phyloP scores from a whole-genome alignment of 1,284 basidiomycete genomes.

The Sporisorium iseilematis-ciliati region DNA sequence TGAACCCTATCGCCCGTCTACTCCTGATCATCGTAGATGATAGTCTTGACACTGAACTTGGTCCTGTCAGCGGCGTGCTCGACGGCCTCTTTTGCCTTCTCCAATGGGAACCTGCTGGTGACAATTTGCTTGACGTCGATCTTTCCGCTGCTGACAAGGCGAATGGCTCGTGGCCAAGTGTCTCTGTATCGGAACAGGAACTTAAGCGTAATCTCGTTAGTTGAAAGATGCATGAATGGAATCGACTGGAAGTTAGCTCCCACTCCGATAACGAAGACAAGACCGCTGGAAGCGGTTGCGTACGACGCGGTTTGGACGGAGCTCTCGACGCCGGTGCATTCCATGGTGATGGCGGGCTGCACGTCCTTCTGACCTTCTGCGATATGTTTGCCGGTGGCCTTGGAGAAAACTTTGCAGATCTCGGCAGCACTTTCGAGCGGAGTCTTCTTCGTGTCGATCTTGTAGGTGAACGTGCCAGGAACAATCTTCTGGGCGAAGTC shows the following conservation, averaged over 20 bases:
- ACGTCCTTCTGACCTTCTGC: conserved; percentile 42
- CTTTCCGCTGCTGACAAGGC: conserved; percentile 81
- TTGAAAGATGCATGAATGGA: conserved; percentile 73
- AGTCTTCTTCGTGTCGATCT: conserved; percentile 40
- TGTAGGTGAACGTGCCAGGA: conserved; percentile 71
- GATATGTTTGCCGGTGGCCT: conserved; percentile 44
- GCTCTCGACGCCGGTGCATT: conserved; percentile 88
- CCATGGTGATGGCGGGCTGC: conserved; percentile 71
- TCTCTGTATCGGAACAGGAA: conserved; percentile 71
- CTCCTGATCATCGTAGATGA: conserved; percentile 60
- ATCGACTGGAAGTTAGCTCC: conserved; percentile 69
- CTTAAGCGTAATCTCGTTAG: conserved; percentile 74
- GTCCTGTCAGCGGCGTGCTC: conserved; percentile 79
- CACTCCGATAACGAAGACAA: conserved; percentile 74
- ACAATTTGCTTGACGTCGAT: conserved; percentile 89
- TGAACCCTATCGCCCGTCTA: not conserved
- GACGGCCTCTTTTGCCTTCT: conserved; percentile 83
- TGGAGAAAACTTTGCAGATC: conserved; percentile 59
- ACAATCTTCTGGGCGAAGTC: conserved; percentile 73
- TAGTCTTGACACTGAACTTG: conserved; percentile 61
- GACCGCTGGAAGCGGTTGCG: conserved; percentile 72
- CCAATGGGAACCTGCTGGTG: conserved; percentile 83
- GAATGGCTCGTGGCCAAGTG: conserved; percentile 83
- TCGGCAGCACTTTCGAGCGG: conserved; percentile 50
- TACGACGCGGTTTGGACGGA: conserved; percentile 80